Base-by-base conservation (phyloP, 2,329 filamentous ascomycete species). In the Endoconidiophora polonica region DNA sequence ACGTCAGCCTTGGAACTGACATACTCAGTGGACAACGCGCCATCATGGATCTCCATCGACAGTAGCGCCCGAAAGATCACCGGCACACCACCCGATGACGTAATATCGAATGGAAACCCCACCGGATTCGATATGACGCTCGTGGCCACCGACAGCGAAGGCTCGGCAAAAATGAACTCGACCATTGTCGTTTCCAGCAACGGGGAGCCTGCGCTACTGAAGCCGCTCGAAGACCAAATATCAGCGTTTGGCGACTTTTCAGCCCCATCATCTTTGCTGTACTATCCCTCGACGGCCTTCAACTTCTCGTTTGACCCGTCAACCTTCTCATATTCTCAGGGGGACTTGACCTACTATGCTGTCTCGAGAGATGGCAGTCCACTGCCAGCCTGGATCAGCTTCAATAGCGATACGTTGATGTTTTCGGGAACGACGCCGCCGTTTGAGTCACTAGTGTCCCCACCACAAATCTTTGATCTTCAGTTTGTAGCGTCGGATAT, bases 301-400 rank as follows among this genome's bases (percentile, higher is more conserved):
- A 63, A 63, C 4, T 76, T 78, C 54, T 59, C 62, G 2, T 77
- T 81, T 55, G 65, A 72, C 42, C 56, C 59, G 4, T 64, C 75
- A 16, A 85, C 81, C 0, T 94, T 94, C 61, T 67, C 67, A n/a
- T 65, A 72, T 40, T 65, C 69, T 3, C 63, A 63, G 2, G 65
- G 67, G 7, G 66, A 64, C 14, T 70, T 79, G 46, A 76, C 77
- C 52, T 94, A 87, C 62, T 90, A 91, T 60, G 84, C 85, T 6
- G 78, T 82, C 2, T 82, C 84, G 3, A 71, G 70, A 4, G 75
- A 90, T 58, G 83, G 84, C 58, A 84, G 83, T n/a, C 86, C 87
- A 36, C 66, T 94, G 36, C 87, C 87, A 18, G 80, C 86, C 0
- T 94, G 87, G 87, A 68, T 94, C 42, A 66, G 67, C n/a, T 94